A percentile compares a stretch with the other conserved stretches of the same genome.
Evolutionary conservation across 2,329 filamentous ascomycete genomes (phyloP).

Genomic region (Aspergillus sp.): DNA sequence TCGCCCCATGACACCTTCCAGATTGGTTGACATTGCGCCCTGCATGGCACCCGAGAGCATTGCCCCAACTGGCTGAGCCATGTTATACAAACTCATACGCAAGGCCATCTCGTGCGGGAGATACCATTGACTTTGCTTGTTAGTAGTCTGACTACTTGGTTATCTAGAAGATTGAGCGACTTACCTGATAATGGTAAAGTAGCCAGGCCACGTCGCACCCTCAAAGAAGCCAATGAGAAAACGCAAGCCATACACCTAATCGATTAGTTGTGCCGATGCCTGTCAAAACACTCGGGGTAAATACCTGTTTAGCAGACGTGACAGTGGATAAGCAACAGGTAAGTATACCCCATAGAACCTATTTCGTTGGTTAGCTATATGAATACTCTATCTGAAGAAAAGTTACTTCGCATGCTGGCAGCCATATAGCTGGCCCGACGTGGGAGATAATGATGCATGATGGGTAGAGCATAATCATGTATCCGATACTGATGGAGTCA

Average conservation of each 20-base stretch:
- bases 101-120: constrained; percentile 9
- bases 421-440: constrained; percentile 2
- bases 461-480: constrained; percentile 11
- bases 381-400: fast-evolving
- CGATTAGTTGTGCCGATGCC: background rate
- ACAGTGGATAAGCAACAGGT: constrained; percentile 5
- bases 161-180: no score
- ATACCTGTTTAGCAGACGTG: constrained; percentile 2
- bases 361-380: background rate
- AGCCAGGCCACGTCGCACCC: constrained; percentile 8
- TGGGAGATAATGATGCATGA: constrained; percentile 9
- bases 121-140: constrained; percentile 5
- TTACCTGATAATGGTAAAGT: constrained; percentile 12
- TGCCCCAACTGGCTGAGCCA: constrained; percentile 9
- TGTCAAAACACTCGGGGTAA: background rate
- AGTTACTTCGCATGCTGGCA: constrained; percentile 5
- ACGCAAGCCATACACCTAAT: constrained; percentile 7
- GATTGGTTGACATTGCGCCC: constrained; percentile 9
- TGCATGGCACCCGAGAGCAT: constrained; percentile 14
- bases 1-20: constrained; percentile 7
- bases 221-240: constrained; percentile 10
- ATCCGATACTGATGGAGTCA: constrained; percentile 2
- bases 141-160: no score
- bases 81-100: constrained; percentile 13
- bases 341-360: constrained; percentile 1